phyloP scores from a whole-genome alignment of 2,329 filamentous ascomycete genomes.

The Cladosporium sp. region DNA sequence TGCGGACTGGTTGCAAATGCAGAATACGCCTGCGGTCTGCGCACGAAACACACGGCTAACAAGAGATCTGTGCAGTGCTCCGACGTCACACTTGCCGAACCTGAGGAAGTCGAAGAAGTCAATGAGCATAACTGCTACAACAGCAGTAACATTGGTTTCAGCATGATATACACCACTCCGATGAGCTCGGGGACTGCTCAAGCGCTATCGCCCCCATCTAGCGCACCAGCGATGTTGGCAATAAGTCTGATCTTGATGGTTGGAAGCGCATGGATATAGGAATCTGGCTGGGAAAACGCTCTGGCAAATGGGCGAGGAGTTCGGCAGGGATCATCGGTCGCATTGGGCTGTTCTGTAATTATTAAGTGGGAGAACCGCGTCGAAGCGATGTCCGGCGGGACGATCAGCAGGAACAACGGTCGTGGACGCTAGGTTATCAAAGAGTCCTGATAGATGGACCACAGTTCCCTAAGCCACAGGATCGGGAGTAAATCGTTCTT shows the following conservation, averaged over 20 bases:
- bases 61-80: constrained; percentile 62
- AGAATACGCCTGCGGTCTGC: not conserved
- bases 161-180: constrained; percentile 54
- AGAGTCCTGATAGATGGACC: too few species aligned
- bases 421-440: too few species aligned
- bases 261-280: not conserved
- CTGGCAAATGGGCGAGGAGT: too few species aligned
- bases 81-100: constrained; percentile 86
- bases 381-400: too few species aligned
- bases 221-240: not conserved
- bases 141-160: constrained; percentile 69
- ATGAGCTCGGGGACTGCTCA: not conserved
- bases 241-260: not conserved
- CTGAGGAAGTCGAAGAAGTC: constrained; percentile 69
- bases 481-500: too few species aligned
- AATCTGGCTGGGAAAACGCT: too few species aligned
- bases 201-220: not conserved
- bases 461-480: too few species aligned
- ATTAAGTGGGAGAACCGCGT: not conserved
- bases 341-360: too few species aligned
- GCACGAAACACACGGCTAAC: not conserved
- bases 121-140: constrained; percentile 87
- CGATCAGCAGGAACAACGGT: too few species aligned
- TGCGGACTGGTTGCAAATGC: not conserved
- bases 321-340: too few species aligned